Evolutionary conservation across 495 filamentous ascomycete species (phyloP), one percentile per base, ranked within the genome.

Genomic region (Hypoxylon cercidicola): DNA sequence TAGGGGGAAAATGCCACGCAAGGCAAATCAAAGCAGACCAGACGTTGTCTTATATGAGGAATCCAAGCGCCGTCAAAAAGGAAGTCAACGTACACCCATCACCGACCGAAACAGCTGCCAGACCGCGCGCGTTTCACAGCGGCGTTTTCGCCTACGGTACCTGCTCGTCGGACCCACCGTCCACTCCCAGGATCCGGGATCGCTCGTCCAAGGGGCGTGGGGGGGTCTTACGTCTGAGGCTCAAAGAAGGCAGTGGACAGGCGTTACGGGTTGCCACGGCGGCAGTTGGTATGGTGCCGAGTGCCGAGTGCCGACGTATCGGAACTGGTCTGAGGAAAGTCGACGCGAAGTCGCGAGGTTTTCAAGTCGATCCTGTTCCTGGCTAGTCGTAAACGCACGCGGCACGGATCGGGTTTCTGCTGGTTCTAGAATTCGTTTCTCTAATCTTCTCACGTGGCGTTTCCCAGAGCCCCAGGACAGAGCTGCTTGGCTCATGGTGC

Each of bases 61-160:
- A 18, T 40, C 52, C 23, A 25, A 25, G 23, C 23, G 23, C 23
- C 34, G 28, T 16, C 10, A 18, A 46, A 10, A 30, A 15, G 32
- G 21, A n/a, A 39, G 48, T 48, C 59, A 47, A 64, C 62, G 62
- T 49, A 48, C 16, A 20, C 20, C 57, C 50, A 15, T n/a, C 11
- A 4, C 21, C 34, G 23, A 39, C 13, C 63, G 63, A 66, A 66
- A 66, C 63, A 23, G 45, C 57, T 46, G 21, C 63, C 57, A 66
- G 57, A 66, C 63, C 56, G 48, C 51, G 47, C 63, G 7, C 51
- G 63, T 66, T 66, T 66, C 63, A 66, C 57, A 21, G 40, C 35
- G 18, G 18, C 46, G 32, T 23, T 11, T 23, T 37, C 9, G 40
- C 16, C 16, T 19, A 2, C 5, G 25, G 25, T 47, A 6, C 44